A percentile compares a stretch with the other conserved stretches of the same genome.
Conservation (phyloP, 2,329 filamentous ascomycete species). For the Penicillium sp. region DNA sequence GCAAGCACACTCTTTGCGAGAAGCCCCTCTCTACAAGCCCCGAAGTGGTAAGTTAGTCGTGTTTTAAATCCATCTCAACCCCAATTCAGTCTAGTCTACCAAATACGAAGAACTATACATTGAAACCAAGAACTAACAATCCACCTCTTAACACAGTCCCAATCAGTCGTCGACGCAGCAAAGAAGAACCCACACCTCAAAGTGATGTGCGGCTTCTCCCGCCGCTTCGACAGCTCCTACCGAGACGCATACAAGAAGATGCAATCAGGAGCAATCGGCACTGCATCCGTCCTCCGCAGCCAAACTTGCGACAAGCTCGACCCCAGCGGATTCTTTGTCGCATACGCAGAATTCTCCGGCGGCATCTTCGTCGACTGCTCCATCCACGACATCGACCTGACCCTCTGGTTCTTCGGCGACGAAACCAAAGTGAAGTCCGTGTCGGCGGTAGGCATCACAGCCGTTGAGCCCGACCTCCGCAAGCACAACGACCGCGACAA, state of each 20-base stretch:
- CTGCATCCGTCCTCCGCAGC: conserved; percentile 58
- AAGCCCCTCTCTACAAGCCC: conserved; percentile 55
- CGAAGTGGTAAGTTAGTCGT: conserved; percentile 50
- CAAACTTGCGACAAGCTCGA: conserved; percentile 68
- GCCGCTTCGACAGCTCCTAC: conserved; percentile 66
- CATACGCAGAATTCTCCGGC: conserved; percentile 63
- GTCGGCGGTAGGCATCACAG: conserved; percentile 56
- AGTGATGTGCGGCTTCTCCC: conserved; percentile 65
- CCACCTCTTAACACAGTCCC: conserved; percentile 45
- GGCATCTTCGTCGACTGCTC: conserved; percentile 70
- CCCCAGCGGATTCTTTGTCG: conserved; percentile 64
- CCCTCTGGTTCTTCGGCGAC: conserved; percentile 62
- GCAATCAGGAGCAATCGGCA: conserved; percentile 55
- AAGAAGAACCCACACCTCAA: conserved; percentile 57
- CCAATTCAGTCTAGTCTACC: neutral
- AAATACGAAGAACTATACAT: neutral
- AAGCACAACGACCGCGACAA: conserved; percentile 62
- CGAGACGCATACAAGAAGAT: conserved; percentile 57
- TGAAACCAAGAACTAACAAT: neutral
- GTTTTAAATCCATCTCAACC: neutral
- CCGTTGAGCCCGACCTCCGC: conserved; percentile 56
- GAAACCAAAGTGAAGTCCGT: conserved; percentile 56
- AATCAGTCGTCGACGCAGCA: conserved; percentile 59
- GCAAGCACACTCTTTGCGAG: conserved; percentile 58
- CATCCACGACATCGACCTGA: conserved; percentile 67